Percentiles rank a stretch among this genome's conserved stretches.
Conservation (phyloP, 805 yeast genomes). For the Zygoascus ofunaensis region DNA sequence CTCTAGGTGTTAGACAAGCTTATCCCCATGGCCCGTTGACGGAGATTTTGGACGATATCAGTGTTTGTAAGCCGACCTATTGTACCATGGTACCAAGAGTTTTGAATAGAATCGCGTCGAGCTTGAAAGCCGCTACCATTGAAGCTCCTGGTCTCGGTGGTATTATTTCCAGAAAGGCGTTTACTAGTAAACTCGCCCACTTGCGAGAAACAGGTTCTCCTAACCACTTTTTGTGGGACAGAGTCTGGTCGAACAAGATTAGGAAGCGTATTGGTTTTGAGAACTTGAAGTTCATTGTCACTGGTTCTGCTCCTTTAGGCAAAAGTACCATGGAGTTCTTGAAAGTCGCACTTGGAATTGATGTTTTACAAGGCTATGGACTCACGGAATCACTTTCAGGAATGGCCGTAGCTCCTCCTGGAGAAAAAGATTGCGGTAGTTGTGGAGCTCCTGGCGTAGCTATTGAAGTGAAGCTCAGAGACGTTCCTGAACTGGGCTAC, state of each 20-base stretch:
- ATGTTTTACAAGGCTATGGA: constrained; percentile 67
- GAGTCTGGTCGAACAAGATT: constrained; percentile 35
- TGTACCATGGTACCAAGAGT: constrained; percentile 58
- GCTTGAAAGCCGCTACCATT: constrained; percentile 41
- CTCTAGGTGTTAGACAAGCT: constrained; percentile 43
- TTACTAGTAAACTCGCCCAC: constrained; percentile 31
- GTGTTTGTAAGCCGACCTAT: constrained; percentile 43
- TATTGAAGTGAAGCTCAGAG: constrained; percentile 51
- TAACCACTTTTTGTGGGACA: constrained; percentile 31
- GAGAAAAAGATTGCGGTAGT: constrained; percentile 43
- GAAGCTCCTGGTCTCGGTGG: constrained; percentile 40
- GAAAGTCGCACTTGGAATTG: constrained; percentile 49
- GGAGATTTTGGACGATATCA: constrained; percentile 50
- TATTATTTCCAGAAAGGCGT: constrained; percentile 32
- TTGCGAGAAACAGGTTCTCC: constrained; percentile 32
- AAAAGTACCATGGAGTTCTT: constrained; percentile 52
- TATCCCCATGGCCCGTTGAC: constrained; percentile 48
- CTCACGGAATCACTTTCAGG: constrained; percentile 69
- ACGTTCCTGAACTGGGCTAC: constrained; percentile 56
- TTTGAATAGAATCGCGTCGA: constrained; percentile 52
- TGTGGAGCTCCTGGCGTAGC: constrained; percentile 52
- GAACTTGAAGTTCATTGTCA: constrained; percentile 33
- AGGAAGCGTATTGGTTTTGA: constrained; percentile 41
- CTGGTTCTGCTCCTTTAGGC: constrained; percentile 68
- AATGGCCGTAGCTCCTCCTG: constrained; percentile 31